Conservation (phyloP, 768 basidiomycete species). For the Panaeolus papilionaceus region DNA sequence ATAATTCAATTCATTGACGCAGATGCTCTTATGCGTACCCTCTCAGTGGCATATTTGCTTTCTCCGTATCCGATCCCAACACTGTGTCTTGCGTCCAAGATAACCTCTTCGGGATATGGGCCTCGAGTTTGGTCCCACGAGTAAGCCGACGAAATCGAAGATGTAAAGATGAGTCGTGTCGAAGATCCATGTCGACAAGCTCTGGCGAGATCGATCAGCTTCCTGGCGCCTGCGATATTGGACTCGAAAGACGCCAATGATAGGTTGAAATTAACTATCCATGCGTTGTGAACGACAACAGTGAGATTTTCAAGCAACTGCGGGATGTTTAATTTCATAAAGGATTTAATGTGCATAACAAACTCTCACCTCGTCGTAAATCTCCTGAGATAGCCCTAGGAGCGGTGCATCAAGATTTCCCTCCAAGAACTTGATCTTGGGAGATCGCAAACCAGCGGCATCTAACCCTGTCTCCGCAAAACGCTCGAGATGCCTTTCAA, state of each 20-base stretch:
- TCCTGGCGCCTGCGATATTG: slow-evolving; percentile 45
- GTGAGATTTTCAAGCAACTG: slow-evolving; percentile 39
- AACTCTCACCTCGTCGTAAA: slow-evolving; percentile 37
- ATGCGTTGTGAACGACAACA: slow-evolving; percentile 51
- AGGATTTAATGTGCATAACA: neutral
- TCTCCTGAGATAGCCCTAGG: slow-evolving; percentile 33
- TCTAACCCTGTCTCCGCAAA: slow-evolving; percentile 43
- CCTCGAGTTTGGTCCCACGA: slow-evolving; percentile 37
- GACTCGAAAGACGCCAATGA: slow-evolving; percentile 50
- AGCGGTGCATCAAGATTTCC: slow-evolving; percentile 37
- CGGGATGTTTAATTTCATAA: neutral
- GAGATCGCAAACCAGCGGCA: slow-evolving; percentile 31
- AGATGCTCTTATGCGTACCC: slow-evolving; percentile 30
- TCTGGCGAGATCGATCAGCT: slow-evolving; percentile 45
- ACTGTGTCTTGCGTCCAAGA: slow-evolving; percentile 31
- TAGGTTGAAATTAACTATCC: slow-evolving; percentile 55
- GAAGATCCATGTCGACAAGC: slow-evolving; percentile 31
- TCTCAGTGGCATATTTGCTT: slow-evolving; percentile 41
- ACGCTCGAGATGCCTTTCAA: slow-evolving; percentile 32
- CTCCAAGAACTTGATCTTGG: slow-evolving; percentile 43
- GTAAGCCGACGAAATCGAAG: slow-evolving; percentile 36
- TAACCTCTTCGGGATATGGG: slow-evolving; percentile 40
- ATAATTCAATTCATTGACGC: neutral
- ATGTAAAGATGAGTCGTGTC: slow-evolving; percentile 46
- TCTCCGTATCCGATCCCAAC: slow-evolving; percentile 39